Percentiles rank a stretch among this genome's conserved stretches.
Conservation (phyloP, 176 grass and related monocot species). For the Oryza rufipogon region DNA sequence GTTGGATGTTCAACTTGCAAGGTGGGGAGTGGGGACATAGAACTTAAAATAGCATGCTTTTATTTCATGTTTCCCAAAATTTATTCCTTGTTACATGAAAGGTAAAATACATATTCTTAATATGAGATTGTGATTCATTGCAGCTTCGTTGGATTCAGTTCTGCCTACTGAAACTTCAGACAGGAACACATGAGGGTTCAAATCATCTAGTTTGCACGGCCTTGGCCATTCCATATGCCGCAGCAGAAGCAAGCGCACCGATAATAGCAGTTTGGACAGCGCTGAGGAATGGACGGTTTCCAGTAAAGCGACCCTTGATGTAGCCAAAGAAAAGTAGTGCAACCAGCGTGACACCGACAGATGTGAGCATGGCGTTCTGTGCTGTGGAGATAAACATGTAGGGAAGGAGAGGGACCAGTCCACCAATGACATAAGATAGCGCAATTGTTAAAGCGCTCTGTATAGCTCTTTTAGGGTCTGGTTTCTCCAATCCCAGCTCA, state of each 20-base stretch:
- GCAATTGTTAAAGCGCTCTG: constrained; percentile 83
- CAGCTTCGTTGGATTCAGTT: constrained; percentile 29
- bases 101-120: constrained; percentile 11
- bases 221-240: constrained; percentile 77
- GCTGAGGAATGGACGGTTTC: constrained; percentile 68
- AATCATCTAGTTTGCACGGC: constrained; percentile 60
- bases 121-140: not conserved
- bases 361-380: constrained; percentile 69
- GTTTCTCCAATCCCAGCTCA: constrained; percentile 89
- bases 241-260: constrained; percentile 78
- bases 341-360: constrained; percentile 65
- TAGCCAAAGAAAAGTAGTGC: constrained; percentile 87
- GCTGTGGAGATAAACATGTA: constrained; percentile 73
- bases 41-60: not conserved
- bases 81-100: constrained; percentile 1
- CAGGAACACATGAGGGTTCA: not conserved
- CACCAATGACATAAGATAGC: constrained; percentile 69
- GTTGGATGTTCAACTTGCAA: not conserved
- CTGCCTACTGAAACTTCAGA: constrained; percentile 13
- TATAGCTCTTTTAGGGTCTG: constrained; percentile 74
- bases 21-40: not conserved
- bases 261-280: constrained; percentile 80
- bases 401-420: constrained; percentile 80
- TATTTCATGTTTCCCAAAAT: not conserved
- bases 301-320: constrained; percentile 78